phyloP scores from a whole-genome alignment of 1,284 basidiomycete species.

The Irpex rosettiformis region DNA sequence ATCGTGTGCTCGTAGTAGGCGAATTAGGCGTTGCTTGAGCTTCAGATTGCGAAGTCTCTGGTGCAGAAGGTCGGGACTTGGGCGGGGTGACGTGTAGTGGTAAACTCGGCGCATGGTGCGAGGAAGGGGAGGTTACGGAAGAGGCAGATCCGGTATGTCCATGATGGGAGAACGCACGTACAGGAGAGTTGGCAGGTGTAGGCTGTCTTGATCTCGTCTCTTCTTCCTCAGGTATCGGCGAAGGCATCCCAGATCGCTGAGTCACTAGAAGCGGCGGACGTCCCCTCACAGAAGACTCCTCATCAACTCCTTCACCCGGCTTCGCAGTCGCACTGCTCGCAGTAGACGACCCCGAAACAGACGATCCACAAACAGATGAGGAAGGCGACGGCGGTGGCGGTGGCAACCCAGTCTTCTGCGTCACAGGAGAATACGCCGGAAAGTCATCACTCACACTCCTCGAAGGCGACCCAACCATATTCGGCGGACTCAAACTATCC shows the following conservation, averaged over 20 bases:
- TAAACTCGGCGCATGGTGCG: background rate
- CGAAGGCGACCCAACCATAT: conserved; percentile 26
- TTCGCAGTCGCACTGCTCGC: conserved; percentile 23
- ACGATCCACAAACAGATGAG: conserved; percentile 18
- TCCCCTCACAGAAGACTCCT: background rate
- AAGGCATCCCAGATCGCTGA: conserved; percentile 19
- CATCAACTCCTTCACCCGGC: background rate
- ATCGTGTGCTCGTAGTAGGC: conserved; percentile 3
- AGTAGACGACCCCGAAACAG: conserved; percentile 20
- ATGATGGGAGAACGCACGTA: conserved; percentile 30
- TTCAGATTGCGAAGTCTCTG: conserved; percentile 17
- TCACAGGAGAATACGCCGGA: conserved; percentile 25
- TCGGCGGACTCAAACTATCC: conserved; percentile 46
- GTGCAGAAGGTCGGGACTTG: conserved; percentile 22
- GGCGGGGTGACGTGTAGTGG: conserved; percentile 13
- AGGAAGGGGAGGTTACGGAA: background rate
- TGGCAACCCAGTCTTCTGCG: conserved; percentile 16
- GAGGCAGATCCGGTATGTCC: conserved; percentile 11
- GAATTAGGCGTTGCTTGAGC: conserved; percentile 15
- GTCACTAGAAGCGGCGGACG: background rate
- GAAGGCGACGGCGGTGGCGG: conserved; percentile 22
- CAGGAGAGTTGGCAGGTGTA: conserved; percentile 49
- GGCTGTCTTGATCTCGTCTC: conserved; percentile 34
- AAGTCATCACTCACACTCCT: conserved; percentile 17
- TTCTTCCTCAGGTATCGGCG: conserved; percentile 38